These are phyloP conservation scores for Luffa aegyptiaca DNA, from an alignment of 306 rosid genomes.

Conservation along the genomic window DNA sequence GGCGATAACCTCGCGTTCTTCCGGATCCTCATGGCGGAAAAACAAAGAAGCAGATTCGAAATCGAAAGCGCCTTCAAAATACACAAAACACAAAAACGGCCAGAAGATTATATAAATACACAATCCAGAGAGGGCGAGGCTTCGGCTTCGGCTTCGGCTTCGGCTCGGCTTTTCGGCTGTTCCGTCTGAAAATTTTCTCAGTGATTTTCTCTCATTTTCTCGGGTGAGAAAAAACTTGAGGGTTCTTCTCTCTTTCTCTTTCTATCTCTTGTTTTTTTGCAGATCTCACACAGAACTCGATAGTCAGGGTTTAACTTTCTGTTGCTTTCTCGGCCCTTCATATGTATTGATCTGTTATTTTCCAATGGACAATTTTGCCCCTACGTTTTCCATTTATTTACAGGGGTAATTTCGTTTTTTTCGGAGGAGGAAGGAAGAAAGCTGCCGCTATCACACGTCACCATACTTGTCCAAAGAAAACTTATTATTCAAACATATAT, in stretches of 20 bases:
- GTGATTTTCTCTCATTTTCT: neutral
- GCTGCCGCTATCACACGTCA: slow-evolving; percentile 41
- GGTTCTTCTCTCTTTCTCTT: neutral
- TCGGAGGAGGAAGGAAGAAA: neutral
- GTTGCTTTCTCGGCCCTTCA: slow-evolving; percentile 42
- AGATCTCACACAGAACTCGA: slow-evolving; percentile 69
- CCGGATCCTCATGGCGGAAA: slow-evolving; percentile 59
- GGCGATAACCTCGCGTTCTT: slow-evolving; percentile 66
- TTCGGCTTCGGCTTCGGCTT: neutral
- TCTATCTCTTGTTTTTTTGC: slow-evolving; percentile 12
- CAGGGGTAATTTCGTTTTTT: slow-evolving; percentile 6
- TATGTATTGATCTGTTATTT: slow-evolving; percentile 22
- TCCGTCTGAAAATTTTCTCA: neutral
- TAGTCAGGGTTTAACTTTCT: slow-evolving; percentile 37
- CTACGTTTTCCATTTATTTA: slow-evolving; percentile 10
- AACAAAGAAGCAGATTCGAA: neutral
- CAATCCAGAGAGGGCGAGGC: neutral
- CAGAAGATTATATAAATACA: neutral
- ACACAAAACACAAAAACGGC: neutral
- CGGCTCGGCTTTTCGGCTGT: neutral
- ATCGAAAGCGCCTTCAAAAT: too few relatives aligned
- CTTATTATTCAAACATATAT: neutral
- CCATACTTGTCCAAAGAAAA: slow-evolving; percentile 20
- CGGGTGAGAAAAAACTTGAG: neutral
- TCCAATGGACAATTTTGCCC: slow-evolving; percentile 24